Percentiles rank a stretch among this genome's conserved stretches.
phyloP scores from a whole-genome alignment of 2,329 filamentous ascomycete species.

The Lasiodiplodia citricola region DNA sequence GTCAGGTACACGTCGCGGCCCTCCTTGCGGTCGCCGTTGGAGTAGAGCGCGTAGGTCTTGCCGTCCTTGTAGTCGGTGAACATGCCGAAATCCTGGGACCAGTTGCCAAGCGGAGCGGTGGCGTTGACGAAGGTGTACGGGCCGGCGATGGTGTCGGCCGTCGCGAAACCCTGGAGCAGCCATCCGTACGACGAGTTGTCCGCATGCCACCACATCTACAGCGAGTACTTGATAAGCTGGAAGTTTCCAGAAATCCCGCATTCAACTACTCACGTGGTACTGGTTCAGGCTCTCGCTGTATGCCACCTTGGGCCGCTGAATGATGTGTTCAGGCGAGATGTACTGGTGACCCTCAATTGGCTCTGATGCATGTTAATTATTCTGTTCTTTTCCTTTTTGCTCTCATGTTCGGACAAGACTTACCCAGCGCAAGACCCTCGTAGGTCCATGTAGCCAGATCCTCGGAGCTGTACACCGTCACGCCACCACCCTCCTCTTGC shows the following conservation, averaged over 20 bases:
- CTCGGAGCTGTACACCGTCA: conserved; percentile 66
- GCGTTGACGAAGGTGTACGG: conserved; percentile 62
- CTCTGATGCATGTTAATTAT: conserved; percentile 36
- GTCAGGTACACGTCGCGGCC: conserved; percentile 64
- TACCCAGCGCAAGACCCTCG: conserved; percentile 63
- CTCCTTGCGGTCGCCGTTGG: conserved; percentile 61
- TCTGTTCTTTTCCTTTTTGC: not conserved
- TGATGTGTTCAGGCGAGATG: conserved; percentile 62
- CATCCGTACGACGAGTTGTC: conserved; percentile 63
- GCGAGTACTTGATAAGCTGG: too few relatives aligned
- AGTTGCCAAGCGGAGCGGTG: conserved; percentile 63
- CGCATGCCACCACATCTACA: conserved; percentile 66
- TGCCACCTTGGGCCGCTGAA: conserved; percentile 67
- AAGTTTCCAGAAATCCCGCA: not conserved
- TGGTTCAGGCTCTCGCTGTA: conserved; percentile 60
- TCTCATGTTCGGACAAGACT: conserved; percentile 27
- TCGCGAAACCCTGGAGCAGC: conserved; percentile 63
- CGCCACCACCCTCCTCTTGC: conserved; percentile 64
- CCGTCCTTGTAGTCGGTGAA: conserved; percentile 66
- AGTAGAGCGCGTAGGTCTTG: conserved; percentile 62
- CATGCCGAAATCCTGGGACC: conserved; percentile 67
- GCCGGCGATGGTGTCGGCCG: conserved; percentile 57
- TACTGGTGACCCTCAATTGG: conserved; percentile 61
- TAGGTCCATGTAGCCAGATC: conserved; percentile 65
- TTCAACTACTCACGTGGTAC: conserved; percentile 56